Percentiles rank a stretch among this genome's conserved stretches.
Conservation (phyloP, 768 basidiomycete genomes). For the Neoboletus subvelutipes region DNA sequence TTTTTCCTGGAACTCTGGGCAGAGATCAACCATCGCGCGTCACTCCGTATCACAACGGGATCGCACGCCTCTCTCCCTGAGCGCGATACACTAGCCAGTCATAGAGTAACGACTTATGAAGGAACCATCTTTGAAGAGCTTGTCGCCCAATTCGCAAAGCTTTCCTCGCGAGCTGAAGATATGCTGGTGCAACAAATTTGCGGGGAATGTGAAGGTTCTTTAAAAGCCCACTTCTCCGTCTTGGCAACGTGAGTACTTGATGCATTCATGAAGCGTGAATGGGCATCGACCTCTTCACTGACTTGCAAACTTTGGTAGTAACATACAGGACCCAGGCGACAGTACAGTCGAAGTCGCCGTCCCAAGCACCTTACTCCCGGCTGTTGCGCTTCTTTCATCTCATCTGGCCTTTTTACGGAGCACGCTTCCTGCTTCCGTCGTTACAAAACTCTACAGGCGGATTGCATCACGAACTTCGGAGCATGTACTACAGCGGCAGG, state of each 20-base stretch:
- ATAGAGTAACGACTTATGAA: slow-evolving; percentile 39
- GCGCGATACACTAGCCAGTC: slow-evolving; percentile 21
- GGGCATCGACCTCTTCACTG: not conserved
- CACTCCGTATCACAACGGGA: slow-evolving; percentile 55
- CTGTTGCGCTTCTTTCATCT: slow-evolving; percentile 78
- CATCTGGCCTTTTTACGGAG: slow-evolving; percentile 68
- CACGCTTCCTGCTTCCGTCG: slow-evolving; percentile 56
- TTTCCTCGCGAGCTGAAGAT: slow-evolving; percentile 75
- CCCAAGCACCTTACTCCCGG: slow-evolving; percentile 69
- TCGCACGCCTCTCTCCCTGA: slow-evolving; percentile 52
- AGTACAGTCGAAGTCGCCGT: slow-evolving; percentile 43
- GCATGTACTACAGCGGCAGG: slow-evolving; percentile 80
- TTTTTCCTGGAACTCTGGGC: slow-evolving; percentile 91
- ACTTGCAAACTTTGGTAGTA: slow-evolving; percentile 10
- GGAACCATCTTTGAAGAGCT: slow-evolving; percentile 82
- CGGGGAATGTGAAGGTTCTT: slow-evolving; percentile 72
- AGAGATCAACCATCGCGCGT: slow-evolving; percentile 64
- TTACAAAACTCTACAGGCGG: slow-evolving; percentile 70
- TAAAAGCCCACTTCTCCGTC: slow-evolving; percentile 71
- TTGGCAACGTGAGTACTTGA: slow-evolving; percentile 40
- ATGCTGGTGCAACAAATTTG: slow-evolving; percentile 84
- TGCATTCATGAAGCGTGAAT: not conserved
- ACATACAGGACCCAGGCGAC: slow-evolving; percentile 10
- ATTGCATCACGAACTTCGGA: slow-evolving; percentile 69
- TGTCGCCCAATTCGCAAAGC: slow-evolving; percentile 57